phyloP scores from a whole-genome alignment of 2,329 filamentous ascomycete species.

The Celoporthe dispersa region DNA sequence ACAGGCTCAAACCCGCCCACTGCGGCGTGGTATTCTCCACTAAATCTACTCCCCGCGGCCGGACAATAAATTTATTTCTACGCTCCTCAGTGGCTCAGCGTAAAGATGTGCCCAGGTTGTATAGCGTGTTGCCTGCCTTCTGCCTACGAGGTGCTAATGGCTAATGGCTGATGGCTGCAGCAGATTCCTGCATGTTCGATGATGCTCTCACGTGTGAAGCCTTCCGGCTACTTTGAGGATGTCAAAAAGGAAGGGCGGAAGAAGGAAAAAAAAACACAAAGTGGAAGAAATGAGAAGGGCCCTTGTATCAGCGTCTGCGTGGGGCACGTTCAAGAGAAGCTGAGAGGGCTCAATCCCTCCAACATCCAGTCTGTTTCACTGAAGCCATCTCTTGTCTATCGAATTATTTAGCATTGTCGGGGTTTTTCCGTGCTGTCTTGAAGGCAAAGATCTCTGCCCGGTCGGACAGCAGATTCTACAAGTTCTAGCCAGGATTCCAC shows the following conservation, averaged over 20 bases:
- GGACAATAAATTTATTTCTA: not conserved
- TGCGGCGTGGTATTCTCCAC: not conserved
- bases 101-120: not conserved
- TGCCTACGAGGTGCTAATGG: not conserved
- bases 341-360: too few relatives aligned
- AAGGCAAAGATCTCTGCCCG: too few relatives aligned
- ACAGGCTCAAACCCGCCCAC: not conserved
- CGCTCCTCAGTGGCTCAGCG: not conserved
- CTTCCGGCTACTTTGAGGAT: too few relatives aligned
- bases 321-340: not conserved
- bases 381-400: not conserved
- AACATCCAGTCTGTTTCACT: not conserved
- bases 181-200: not conserved
- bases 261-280: not conserved
- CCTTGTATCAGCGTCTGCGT: not conserved
- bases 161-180: not conserved
- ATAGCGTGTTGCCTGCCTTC: not conserved
- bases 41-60: not conserved
- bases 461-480: not conserved
- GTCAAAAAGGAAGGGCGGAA: not conserved
- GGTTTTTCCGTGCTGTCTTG: too few relatives aligned
- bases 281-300: not conserved
- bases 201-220: not conserved
- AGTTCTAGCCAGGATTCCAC: not conserved
- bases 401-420: not conserved